phyloP scores from a whole-genome alignment of 169 alveolate genomes.

The Nephromyces sp. region DNA sequence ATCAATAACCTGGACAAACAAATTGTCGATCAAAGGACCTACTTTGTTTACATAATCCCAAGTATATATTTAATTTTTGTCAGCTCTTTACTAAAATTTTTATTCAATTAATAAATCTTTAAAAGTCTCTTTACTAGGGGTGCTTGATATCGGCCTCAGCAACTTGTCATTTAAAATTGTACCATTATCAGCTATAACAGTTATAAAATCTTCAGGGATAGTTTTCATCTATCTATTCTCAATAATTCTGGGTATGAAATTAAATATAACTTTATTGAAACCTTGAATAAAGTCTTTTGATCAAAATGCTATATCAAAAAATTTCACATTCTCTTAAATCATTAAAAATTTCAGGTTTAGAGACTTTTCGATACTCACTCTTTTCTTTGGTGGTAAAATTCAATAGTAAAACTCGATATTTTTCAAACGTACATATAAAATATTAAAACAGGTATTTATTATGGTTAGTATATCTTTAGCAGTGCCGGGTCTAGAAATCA shows the following conservation, averaged over 20 bases:
- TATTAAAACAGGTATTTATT: background rate
- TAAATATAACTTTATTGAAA: background rate
- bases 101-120: background rate
- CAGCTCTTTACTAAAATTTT: background rate
- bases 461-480: slow-evolving; percentile 16
- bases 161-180: slow-evolving; percentile 4
- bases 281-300: background rate
- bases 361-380: background rate
- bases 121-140: background rate
- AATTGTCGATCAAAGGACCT: background rate
- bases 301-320: background rate
- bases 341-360: background rate
- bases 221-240: slow-evolving; percentile 9
- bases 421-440: background rate
- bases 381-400: background rate
- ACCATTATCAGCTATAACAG: slow-evolving; percentile 12
- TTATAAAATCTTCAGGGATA: slow-evolving; percentile 16
- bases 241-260: slow-evolving; percentile 10
- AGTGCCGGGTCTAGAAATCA: slow-evolving; percentile 13
- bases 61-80: background rate
- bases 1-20: background rate
- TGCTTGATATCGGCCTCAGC: slow-evolving; percentile 14
- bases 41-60: background rate
- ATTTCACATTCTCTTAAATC: background rate
- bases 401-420: background rate